Conservation (phyloP, 2,329 filamentous ascomycete species). For the Microcyclosporella mali region DNA sequence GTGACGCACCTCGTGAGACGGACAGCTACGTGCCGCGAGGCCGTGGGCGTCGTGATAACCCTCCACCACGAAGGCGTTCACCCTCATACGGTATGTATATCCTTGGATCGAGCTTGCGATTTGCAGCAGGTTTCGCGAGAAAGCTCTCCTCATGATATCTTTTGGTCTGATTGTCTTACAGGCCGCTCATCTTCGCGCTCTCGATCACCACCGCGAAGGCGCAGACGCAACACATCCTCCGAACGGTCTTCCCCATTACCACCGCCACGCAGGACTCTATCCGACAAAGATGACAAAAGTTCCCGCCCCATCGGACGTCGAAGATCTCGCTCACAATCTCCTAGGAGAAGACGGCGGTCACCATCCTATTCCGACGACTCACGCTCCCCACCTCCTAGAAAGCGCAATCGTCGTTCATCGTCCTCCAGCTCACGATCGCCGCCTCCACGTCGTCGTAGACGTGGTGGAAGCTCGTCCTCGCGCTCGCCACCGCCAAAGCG, state of each 20-base stretch:
- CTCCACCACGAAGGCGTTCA: conserved; percentile 29
- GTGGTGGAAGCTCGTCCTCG: conserved; percentile 7
- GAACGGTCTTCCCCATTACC: not conserved
- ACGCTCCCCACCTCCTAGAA: too few relatives aligned
- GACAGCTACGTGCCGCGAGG: conserved; percentile 54
- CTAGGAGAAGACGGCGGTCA: too few relatives aligned
- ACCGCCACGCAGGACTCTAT: too few relatives aligned
- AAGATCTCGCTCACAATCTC: too few relatives aligned
- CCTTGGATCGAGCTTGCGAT: too few relatives aligned
- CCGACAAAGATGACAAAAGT: too few relatives aligned
- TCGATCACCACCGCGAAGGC: conserved; percentile 17
- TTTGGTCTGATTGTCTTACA: not conserved
- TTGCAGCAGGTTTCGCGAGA: too few relatives aligned
- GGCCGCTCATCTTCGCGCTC: conserved; percentile 13
- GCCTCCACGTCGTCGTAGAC: conserved; percentile 6
- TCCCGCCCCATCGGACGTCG: too few relatives aligned
- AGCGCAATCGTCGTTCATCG: conserved; percentile 1
- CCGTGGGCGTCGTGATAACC: conserved; percentile 28
- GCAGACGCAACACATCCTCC: conserved; percentile 3
- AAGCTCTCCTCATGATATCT: too few relatives aligned
- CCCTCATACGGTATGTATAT: conserved; percentile 16
- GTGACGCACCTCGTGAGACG: conserved; percentile 44
- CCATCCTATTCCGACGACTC: too few relatives aligned
- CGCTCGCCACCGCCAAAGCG: conserved; percentile 24
- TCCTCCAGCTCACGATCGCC: conserved; percentile 36